Percentiles rank a stretch among this genome's conserved stretches.
Conservation (phyloP, 2,329 filamentous ascomycete genomes). For the Diaporthe humulicola region DNA sequence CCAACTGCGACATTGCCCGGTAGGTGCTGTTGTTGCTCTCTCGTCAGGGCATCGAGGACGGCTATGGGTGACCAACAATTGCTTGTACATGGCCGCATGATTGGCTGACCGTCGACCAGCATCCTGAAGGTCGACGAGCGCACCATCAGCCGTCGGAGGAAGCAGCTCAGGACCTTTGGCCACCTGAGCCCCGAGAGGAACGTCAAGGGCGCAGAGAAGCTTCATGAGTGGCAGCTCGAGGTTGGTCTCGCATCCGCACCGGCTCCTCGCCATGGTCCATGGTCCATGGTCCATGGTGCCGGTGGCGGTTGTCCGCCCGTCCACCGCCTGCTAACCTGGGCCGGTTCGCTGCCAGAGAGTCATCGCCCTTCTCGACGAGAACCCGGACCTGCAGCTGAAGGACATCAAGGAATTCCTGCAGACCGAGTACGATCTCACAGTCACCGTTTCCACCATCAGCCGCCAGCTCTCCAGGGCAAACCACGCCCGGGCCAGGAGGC, state of each 20-base stretch:
- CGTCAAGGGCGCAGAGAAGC: constrained; percentile 39
- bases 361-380: constrained; percentile 37
- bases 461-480: constrained; percentile 38
- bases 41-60: not conserved
- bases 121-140: constrained; percentile 39
- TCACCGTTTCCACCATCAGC: constrained; percentile 38
- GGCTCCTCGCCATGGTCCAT: not conserved
- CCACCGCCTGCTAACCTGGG: not conserved
- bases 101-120: constrained; percentile 7
- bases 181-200: constrained; percentile 38
- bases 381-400: constrained; percentile 37
- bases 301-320: not conserved
- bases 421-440: constrained; percentile 38
- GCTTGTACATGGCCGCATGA: not conserved
- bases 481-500: constrained; percentile 33
- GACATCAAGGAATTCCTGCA: constrained; percentile 36
- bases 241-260: constrained; percentile 19
- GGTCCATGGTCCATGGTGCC: not conserved
- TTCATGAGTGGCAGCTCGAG: constrained; percentile 39
- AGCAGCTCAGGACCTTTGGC: constrained; percentile 38
- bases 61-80: not conserved
- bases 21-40: constrained; percentile 18
- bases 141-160: constrained; percentile 37
- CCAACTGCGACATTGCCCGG: constrained; percentile 38
- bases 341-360: constrained; percentile 33